Evolutionary conservation across 2,329 filamentous ascomycete genomes (phyloP).

Genomic region (Talaromyces pinophilus): DNA sequence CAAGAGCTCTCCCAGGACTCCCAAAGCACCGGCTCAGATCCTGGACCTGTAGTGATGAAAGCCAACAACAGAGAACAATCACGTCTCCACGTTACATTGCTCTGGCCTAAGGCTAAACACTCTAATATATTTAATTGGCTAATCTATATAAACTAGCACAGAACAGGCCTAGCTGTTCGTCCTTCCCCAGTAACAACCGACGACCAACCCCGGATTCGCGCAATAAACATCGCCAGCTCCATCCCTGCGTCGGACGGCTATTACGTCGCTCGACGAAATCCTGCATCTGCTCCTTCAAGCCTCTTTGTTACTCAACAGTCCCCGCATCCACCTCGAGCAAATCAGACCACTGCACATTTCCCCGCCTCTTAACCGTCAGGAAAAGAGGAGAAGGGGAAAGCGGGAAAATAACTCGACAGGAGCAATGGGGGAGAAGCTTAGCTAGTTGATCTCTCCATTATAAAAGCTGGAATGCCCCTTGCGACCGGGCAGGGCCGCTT

Average conservation of each 20-base stretch:
- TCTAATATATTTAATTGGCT: not conserved
- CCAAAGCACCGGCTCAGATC: not conserved
- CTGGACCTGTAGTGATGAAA: not conserved
- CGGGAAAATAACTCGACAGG: constrained; percentile 8
- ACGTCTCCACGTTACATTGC: constrained; percentile 17
- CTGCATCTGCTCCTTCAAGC: not conserved
- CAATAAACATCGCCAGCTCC: constrained; percentile 1
- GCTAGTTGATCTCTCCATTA: constrained; percentile 2
- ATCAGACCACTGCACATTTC: constrained; percentile 9
- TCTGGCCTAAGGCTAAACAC: not conserved
- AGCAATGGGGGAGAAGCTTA: constrained; percentile 12
- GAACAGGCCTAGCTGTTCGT: not conserved
- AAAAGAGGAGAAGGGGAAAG: constrained; percentile 7
- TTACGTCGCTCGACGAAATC: constrained; percentile 6
- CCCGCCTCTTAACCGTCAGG: constrained; percentile 17
- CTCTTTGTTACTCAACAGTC: constrained; percentile 12
- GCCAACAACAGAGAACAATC: not conserved
- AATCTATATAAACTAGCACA: not conserved
- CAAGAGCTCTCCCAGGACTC: not conserved
- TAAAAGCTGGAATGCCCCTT: constrained; percentile 24
- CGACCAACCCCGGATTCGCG: constrained; percentile 16
- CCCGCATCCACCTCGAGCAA: constrained; percentile 1
- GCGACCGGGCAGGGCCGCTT: constrained; percentile 21
- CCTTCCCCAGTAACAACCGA: constrained; percentile 8
- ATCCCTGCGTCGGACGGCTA: not conserved